phyloP scores from a whole-genome alignment of 345 rosid species.

The Combretum micranthum region DNA sequence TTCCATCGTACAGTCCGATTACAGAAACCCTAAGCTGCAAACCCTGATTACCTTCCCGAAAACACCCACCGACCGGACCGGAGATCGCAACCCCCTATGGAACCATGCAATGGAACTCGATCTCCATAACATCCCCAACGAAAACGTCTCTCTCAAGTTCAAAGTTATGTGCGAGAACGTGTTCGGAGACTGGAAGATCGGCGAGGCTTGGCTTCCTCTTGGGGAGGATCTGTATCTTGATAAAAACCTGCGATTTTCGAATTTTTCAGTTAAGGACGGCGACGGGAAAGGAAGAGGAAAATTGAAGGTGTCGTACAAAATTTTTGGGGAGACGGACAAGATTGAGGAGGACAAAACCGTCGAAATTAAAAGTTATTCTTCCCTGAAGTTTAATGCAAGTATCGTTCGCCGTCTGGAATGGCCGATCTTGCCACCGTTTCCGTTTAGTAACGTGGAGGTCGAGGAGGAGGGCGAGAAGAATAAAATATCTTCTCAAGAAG shows the following conservation, averaged over 20 bases:
- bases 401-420: too few relatives aligned
- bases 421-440: too few relatives aligned
- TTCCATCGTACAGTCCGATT: constrained; percentile 16
- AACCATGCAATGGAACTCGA: constrained; percentile 32
- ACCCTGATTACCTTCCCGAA: constrained; percentile 19
- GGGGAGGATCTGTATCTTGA: constrained; percentile 29
- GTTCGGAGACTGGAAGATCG: constrained; percentile 23
- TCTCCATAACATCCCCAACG: constrained; percentile 9
- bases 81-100: constrained; percentile 40
- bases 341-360: background rate
- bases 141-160: constrained; percentile 21
- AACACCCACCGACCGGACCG: constrained; percentile 20
- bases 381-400: too few relatives aligned
- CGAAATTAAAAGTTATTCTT: background rate
- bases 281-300: constrained; percentile 37
- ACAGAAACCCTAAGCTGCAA: constrained; percentile 10
- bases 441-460: too few relatives aligned
- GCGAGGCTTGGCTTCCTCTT: too few relatives aligned
- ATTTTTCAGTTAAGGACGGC: constrained; percentile 26
- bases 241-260: constrained; percentile 20
- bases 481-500: too few relatives aligned
- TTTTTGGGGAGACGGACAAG: constrained; percentile 12
- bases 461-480: too few relatives aligned
- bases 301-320: constrained; percentile 25
- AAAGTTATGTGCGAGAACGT: constrained; percentile 20